Evolutionary conservation across 148 eudicot genomes (phyloP).

Genomic region (Mesembryanthemum crystallinum): DNA sequence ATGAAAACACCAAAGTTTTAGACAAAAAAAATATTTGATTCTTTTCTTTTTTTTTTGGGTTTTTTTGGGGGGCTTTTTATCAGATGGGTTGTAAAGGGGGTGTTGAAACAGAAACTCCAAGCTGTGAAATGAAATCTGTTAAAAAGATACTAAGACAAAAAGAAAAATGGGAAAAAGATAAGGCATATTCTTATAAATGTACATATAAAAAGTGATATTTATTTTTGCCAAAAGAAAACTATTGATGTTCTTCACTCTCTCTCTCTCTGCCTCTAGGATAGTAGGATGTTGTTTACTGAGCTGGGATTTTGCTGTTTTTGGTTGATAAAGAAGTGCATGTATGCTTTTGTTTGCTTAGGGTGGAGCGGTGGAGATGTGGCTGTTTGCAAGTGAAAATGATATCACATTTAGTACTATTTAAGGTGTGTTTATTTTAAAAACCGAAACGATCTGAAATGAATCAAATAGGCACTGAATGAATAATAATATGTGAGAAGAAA

Average conservation of each 20-base stretch:
- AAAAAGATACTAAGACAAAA: background rate
- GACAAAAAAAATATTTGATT: constrained; percentile 15
- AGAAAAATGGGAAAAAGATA: background rate
- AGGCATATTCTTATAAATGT: background rate
- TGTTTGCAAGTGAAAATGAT: background rate
- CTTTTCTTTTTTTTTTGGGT: background rate
- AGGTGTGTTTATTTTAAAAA: no score
- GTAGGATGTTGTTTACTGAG: background rate
- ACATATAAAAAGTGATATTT: background rate
- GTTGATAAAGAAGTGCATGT: background rate
- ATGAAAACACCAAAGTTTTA: background rate
- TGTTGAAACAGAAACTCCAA: constrained; percentile 20
- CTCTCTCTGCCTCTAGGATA: no score
- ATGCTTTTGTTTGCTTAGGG: background rate
- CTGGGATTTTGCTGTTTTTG: background rate
- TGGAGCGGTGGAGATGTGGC: constrained; percentile 12
- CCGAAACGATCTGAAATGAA: no score
- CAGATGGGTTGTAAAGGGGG: constrained; percentile 12
- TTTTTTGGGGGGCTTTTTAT: background rate
- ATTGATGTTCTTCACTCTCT: no score
- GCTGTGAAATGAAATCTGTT: background rate
- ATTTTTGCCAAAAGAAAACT: background rate
- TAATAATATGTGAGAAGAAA: no score
- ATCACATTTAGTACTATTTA: no score
- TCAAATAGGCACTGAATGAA: no score